Conservation (phyloP, 805 yeast species). For the Candida krabiensis region DNA sequence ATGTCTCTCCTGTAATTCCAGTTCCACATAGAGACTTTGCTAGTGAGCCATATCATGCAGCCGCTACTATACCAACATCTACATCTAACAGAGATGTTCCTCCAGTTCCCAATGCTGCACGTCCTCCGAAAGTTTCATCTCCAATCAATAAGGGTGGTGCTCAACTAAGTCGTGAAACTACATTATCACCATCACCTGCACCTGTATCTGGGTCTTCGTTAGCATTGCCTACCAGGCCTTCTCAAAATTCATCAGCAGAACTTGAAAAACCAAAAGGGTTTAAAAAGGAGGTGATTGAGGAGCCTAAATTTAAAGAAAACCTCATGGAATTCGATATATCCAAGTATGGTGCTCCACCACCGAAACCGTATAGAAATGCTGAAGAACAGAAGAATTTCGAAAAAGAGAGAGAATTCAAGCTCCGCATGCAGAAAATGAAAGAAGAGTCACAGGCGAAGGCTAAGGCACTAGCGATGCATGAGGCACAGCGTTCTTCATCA, state of each 20-base stretch:
- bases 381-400: constrained; percentile 26
- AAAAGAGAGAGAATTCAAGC: constrained; percentile 24
- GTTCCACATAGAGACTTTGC: too few relatives aligned
- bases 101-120: too few relatives aligned
- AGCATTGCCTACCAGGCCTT: constrained; percentile 10
- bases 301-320: constrained; percentile 29
- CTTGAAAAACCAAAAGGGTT: constrained; percentile 15
- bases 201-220: constrained; percentile 4
- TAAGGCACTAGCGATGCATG: constrained; percentile 9
- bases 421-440: constrained; percentile 27
- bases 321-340: constrained; percentile 37
- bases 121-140: too few relatives aligned
- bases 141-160: too few relatives aligned
- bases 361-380: constrained; percentile 32
- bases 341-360: constrained; percentile 49
- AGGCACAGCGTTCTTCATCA: constrained; percentile 1
- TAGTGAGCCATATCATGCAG: too few relatives aligned
- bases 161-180: too few relatives aligned
- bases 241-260: constrained; percentile 4
- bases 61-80: too few relatives aligned
- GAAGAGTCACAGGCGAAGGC: constrained; percentile 31
- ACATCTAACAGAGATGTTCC: too few relatives aligned
- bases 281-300: constrained; percentile 21
- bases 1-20: too few relatives aligned
- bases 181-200: constrained; percentile 2